Conservation (phyloP, 805 yeast genomes). For the Hanseniaspora lindneri region DNA sequence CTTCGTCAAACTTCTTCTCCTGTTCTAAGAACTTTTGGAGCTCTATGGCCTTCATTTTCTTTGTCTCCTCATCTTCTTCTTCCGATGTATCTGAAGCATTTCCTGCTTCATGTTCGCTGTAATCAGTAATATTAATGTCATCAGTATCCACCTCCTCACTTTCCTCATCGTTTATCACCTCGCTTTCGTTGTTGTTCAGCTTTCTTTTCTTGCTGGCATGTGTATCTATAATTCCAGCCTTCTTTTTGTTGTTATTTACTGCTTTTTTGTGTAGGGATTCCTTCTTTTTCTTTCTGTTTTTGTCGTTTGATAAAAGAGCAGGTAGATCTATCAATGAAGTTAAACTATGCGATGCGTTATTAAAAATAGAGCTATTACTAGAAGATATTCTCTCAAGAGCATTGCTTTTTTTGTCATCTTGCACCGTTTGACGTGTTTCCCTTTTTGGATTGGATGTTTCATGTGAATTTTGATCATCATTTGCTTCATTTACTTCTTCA, state of each 20-base stretch:
- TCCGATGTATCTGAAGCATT: slow-evolving; percentile 3
- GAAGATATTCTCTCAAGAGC: not conserved
- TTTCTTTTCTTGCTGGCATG: slow-evolving; percentile 13
- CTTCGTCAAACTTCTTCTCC: slow-evolving; percentile 52
- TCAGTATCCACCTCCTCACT: slow-evolving; percentile 31
- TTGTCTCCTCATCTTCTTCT: slow-evolving; percentile 16
- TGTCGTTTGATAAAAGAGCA: slow-evolving; percentile 5
- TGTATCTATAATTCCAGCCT: slow-evolving; percentile 2
- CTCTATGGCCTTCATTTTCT: slow-evolving; percentile 13
- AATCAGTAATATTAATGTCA: slow-evolving; percentile 21
- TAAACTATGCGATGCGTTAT: slow-evolving; percentile 5
- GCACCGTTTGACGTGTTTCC: too few relatives aligned
- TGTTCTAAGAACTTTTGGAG: slow-evolving; percentile 26
- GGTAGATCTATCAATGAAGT: slow-evolving; percentile 12
- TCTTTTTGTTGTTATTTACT: slow-evolving; percentile 12
- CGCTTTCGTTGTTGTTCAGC: slow-evolving; percentile 1
- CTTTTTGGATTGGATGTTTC: not conserved
- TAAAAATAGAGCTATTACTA: not conserved
- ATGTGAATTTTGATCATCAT: slow-evolving; percentile 7
- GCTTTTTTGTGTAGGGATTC: slow-evolving; percentile 10
- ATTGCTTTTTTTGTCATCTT: not conserved
- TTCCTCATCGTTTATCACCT: slow-evolving; percentile 14
- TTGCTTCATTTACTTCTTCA: slow-evolving; percentile 1
- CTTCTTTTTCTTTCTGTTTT: slow-evolving; percentile 5
- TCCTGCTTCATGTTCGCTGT: slow-evolving; percentile 3